These are phyloP conservation scores for Gracilaria domingensis DNA, from an alignment of 23 red algal genomes.

Conservation along the genomic window DNA sequence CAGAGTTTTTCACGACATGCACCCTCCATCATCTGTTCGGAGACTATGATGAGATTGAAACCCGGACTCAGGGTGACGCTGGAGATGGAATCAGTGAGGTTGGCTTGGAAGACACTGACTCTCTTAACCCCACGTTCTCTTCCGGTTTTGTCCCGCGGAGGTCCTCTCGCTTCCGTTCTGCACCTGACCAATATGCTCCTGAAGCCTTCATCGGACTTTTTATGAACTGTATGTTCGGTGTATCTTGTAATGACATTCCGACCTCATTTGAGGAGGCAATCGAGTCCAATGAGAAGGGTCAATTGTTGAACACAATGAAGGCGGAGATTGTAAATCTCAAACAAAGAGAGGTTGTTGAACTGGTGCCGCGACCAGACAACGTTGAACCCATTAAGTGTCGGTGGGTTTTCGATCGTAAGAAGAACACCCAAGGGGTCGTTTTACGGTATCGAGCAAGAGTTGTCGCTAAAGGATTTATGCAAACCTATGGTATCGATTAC, in stretches of 20 bases:
- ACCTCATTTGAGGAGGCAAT: not conserved
- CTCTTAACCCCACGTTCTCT: not conserved
- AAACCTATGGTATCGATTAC: constrained; percentile 40
- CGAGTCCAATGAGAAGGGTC: not conserved
- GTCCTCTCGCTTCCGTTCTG: not conserved
- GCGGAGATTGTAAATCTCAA: not conserved
- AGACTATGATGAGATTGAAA: not conserved
- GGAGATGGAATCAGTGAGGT: not conserved
- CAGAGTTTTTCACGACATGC: not conserved
- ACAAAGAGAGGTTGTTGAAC: not conserved
- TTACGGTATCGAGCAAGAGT: constrained; percentile 40
- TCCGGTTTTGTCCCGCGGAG: not conserved
- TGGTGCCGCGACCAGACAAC: not conserved
- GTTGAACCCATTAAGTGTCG: not conserved
- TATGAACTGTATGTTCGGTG: not conserved
- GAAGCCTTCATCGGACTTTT: not conserved
- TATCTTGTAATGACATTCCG: not conserved
- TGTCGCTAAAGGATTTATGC: constrained; percentile 62
- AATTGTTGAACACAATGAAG: not conserved
- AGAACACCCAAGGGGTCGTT: not conserved
- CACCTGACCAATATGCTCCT: not conserved
- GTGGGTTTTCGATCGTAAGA: constrained; percentile 46
- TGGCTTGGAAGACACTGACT: not conserved
- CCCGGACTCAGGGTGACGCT: not conserved
- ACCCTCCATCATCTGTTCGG: no score